A percentile compares a stretch with the other conserved stretches of the same genome.
phyloP scores from a whole-genome alignment of 257 asterid species.

The Parsonsia alboflavescens region DNA sequence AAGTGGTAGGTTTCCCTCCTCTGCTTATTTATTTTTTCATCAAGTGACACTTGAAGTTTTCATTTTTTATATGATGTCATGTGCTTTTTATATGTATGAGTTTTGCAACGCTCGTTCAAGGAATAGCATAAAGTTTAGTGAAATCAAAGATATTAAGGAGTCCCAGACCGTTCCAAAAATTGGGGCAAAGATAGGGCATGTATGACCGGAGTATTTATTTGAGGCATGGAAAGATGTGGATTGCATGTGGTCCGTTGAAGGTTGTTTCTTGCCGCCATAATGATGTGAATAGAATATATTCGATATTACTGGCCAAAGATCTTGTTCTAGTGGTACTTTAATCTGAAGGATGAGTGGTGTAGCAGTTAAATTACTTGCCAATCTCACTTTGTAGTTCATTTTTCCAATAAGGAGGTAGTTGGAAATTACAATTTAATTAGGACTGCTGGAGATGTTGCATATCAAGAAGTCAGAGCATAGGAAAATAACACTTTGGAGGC shows the following conservation, averaged over 20 bases:
- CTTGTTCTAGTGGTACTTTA: neutral
- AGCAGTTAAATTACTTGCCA: neutral
- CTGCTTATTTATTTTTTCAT: neutral
- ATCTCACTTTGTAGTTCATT: neutral
- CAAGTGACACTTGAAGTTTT: neutral
- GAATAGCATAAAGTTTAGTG: too few species aligned
- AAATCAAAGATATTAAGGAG: too few species aligned
- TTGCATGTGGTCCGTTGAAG: too few species aligned
- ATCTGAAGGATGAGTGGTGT: conserved; percentile 2
- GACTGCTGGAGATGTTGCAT: neutral
- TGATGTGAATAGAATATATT: neutral
- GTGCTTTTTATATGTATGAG: too few species aligned
- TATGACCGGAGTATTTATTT: too few species aligned
- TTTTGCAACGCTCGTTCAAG: too few species aligned
- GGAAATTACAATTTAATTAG: neutral
- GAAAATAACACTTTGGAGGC: neutral
- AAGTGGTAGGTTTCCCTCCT: conserved; percentile 32
- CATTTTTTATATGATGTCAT: neutral
- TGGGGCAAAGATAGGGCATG: too few species aligned
- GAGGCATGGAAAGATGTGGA: too few species aligned
- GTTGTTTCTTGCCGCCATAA: too few species aligned
- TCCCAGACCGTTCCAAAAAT: too few species aligned
- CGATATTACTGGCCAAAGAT: neutral
- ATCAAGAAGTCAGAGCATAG: neutral
- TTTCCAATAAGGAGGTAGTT: neutral